Percentiles rank a stretch among this genome's conserved stretches.
These are phyloP conservation scores for Nannochloropsis oceanica DNA, from an alignment of 108 stramenopile genomes.

Conservation along the genomic window DNA sequence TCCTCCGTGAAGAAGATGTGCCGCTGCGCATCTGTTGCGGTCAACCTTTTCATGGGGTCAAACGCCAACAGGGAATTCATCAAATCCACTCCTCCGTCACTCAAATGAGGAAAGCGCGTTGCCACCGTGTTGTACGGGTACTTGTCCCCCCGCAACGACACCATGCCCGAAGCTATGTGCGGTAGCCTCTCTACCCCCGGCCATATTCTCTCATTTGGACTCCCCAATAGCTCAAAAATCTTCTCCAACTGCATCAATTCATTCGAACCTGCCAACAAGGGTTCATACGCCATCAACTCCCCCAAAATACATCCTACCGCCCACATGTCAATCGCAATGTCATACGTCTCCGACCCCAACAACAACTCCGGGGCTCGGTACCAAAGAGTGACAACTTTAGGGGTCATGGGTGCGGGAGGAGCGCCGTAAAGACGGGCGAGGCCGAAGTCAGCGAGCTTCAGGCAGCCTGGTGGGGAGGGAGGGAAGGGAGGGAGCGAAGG, in stretches of 20 bases:
- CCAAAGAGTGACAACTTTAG: constrained; percentile 88
- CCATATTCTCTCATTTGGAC: constrained; percentile 81
- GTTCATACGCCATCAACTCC: neutral
- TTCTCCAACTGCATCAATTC: neutral
- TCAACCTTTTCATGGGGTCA: constrained; percentile 24
- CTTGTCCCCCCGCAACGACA: neutral
- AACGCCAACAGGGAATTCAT: constrained; percentile 30
- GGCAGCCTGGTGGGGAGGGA: constrained; percentile 22
- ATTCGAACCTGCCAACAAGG: neutral
- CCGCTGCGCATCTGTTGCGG: constrained; percentile 17
- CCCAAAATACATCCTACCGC: constrained; percentile 91
- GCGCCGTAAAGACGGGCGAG: constrained; percentile 67
- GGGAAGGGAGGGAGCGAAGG: too few relatives aligned
- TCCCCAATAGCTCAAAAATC: constrained; percentile 53
- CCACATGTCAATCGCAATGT: constrained; percentile 83
- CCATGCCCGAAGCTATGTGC: constrained; percentile 29
- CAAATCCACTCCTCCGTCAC: constrained; percentile 14
- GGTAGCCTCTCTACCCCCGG: constrained; percentile 64
- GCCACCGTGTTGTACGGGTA: constrained; percentile 30
- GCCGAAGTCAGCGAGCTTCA: constrained; percentile 95
- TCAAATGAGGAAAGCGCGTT: constrained; percentile 3
- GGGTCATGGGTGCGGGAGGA: constrained; percentile 24
- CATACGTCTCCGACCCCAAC: constrained; percentile 68
- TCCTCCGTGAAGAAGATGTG: constrained; percentile 28
- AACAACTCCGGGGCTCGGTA: constrained; percentile 94